A percentile compares a stretch with the other conserved stretches of the same genome.
Conservation (phyloP, 176 grass and related monocot genomes). For the Oryza punctata region DNA sequence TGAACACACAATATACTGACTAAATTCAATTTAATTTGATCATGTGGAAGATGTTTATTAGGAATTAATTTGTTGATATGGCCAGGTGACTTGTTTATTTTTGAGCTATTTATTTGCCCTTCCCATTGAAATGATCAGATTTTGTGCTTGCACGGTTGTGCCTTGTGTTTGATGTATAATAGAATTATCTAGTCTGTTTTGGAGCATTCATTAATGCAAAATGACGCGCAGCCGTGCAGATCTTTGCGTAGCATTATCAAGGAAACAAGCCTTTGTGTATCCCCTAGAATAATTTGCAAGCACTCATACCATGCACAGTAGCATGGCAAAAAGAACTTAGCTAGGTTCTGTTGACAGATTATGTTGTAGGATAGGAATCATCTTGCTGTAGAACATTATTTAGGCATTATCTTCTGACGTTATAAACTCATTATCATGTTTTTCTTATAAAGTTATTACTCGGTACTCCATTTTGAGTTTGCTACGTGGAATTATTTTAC, state of each 20-base stretch:
- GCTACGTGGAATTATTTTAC: not conserved
- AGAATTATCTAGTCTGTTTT: not conserved
- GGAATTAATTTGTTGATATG: not conserved
- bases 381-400: not conserved
- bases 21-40: conserved; percentile 4
- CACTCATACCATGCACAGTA: not conserved
- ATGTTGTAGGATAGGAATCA: not conserved
- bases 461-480: conserved; percentile 4
- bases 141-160: not conserved
- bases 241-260: not conserved
- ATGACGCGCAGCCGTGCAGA: not conserved
- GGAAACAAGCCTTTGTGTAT: not conserved
- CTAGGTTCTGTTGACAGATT: not conserved
- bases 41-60: not conserved
- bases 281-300: not conserved
- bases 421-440: not conserved
- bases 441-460: conserved; percentile 15
- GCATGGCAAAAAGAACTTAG: not conserved
- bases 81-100: not conserved
- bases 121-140: not conserved
- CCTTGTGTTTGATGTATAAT: not conserved
- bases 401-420: not conserved
- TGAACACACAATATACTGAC: not conserved
- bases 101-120: not conserved
- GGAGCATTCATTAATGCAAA: not conserved